Evolutionary conservation across 2,329 filamentous ascomycete species (phyloP).

Genomic region (Colletotrichum simmondsii): DNA sequence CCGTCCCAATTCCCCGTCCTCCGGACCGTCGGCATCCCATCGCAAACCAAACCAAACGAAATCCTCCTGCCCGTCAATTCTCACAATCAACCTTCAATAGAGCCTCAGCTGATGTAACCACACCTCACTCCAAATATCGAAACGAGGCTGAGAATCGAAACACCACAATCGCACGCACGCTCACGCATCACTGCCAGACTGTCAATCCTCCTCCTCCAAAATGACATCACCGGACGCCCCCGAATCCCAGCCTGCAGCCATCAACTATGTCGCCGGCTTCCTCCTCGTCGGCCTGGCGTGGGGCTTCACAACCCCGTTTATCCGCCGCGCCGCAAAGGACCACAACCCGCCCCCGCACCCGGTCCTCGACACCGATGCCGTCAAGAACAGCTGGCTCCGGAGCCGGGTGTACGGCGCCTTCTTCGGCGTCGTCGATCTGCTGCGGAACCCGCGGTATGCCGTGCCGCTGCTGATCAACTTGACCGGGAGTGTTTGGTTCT

Average conservation of each 20-base stretch:
- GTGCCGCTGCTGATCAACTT: constrained; percentile 87
- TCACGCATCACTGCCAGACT: not conserved
- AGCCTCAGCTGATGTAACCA: constrained; percentile 13
- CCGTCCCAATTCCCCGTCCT: not conserved
- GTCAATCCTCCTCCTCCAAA: not conserved
- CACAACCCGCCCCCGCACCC: constrained; percentile 74
- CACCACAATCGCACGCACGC: not conserved
- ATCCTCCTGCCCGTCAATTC: not conserved
- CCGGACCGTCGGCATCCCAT: not conserved
- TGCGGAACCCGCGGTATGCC: constrained; percentile 85
- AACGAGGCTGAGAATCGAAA: constrained; percentile 10
- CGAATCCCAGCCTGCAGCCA: constrained; percentile 58
- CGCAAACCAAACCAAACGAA: not conserved
- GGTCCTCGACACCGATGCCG: constrained; percentile 60
- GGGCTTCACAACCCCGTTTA: constrained; percentile 94
- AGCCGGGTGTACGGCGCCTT: constrained; percentile 71
- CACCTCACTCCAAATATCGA: not conserved
- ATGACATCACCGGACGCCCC: constrained; percentile 28
- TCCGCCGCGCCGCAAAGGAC: constrained; percentile 83
- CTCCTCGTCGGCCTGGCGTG: constrained; percentile 91
- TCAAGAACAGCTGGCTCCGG: constrained; percentile 69
- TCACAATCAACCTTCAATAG: not conserved
- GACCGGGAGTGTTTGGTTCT: constrained; percentile 97
- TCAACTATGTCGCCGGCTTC: constrained; percentile 91
- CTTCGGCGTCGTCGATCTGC: constrained; percentile 81